Evolutionary conservation across 1,139 yeast species (phyloP), one percentile per base, ranked within the genome.

Genomic region (Yamadazyma jaroonii): DNA sequence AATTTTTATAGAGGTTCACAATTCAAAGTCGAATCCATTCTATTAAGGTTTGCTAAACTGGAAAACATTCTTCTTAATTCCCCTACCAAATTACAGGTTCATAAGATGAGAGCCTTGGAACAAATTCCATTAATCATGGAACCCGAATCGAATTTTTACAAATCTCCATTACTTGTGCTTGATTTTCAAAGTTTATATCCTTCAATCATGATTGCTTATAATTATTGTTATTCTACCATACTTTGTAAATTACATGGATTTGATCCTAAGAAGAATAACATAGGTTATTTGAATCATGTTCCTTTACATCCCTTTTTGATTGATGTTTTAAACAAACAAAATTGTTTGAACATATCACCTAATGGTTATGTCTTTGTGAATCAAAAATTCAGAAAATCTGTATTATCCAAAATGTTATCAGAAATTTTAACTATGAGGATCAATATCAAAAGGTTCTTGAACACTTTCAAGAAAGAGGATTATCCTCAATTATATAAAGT

Each of bases 131-230:
- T 92, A 40, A 87, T 92, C 3, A 79, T 92, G 89, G 98, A 92
- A 54, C 98, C 98, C 0, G 78, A 78, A 29, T 79, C 96, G 5
- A 79, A 79, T 29, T 86, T 83, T 49, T 92, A 89, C 58, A 88
- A 87, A 43, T 84, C 94, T 35, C 98, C 98, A 0, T 67, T 92
- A 34, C 74, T 90, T 9, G 97, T 92, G 0, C 62, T 92, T 22
- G 98, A 92, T 57, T 92, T 92, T 53, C 97, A 92, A 52, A 88
- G 97, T 0, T 69, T 92, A 39, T 92, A 92, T 53, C 98, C 98
- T 0, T 89, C 97, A 0, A 75, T 92, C 12, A 77, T 92, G 59
- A 87, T 89, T 50, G 98, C 97, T 0, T 87, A 86, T 57, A 92
- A 92, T 52, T 84, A 87, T 49, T 92, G 98, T 53, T 92, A 81